Evolutionary conservation across 345 rosid species (phyloP).

Genomic region (Syzygium aqueum): DNA sequence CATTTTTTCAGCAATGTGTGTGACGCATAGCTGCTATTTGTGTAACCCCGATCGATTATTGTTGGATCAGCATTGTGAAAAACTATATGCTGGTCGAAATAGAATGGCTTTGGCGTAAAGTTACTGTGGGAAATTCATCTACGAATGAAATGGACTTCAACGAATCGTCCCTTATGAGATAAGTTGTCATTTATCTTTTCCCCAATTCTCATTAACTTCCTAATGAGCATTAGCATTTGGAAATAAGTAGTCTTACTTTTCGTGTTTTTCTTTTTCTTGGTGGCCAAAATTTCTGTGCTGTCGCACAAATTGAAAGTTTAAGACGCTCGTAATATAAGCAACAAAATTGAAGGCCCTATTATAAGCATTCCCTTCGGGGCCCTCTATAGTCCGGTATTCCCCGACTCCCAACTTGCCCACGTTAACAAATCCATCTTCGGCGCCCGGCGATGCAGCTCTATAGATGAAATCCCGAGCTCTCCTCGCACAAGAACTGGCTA

Average conservation of each 20-base stretch:
- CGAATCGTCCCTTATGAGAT: background rate
- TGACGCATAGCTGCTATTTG: conserved; percentile 28
- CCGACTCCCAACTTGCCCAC: too few relatives aligned
- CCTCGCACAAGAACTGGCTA: background rate
- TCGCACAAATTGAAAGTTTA: background rate
- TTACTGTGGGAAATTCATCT: background rate
- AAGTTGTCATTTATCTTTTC: background rate
- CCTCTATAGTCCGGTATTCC: fast-evolving
- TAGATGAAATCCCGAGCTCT: background rate
- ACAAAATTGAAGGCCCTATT: background rate
- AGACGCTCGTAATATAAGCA: background rate
- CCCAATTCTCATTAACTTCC: background rate
- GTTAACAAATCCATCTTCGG: background rate
- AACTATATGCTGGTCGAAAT: background rate
- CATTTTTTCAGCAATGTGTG: conserved; percentile 56
- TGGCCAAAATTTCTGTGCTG: background rate
- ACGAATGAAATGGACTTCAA: background rate
- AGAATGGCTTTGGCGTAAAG: background rate
- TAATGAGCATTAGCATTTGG: background rate
- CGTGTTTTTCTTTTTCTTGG: fast-evolving
- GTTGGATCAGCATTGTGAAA: background rate
- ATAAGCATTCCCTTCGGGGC: fast-evolving
- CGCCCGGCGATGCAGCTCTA: fast-evolving
- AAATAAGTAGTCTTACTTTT: background rate
- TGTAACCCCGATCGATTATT: background rate